phyloP scores from a whole-genome alignment of 768 basidiomycete species.

The Leucogyrophana mollusca region DNA sequence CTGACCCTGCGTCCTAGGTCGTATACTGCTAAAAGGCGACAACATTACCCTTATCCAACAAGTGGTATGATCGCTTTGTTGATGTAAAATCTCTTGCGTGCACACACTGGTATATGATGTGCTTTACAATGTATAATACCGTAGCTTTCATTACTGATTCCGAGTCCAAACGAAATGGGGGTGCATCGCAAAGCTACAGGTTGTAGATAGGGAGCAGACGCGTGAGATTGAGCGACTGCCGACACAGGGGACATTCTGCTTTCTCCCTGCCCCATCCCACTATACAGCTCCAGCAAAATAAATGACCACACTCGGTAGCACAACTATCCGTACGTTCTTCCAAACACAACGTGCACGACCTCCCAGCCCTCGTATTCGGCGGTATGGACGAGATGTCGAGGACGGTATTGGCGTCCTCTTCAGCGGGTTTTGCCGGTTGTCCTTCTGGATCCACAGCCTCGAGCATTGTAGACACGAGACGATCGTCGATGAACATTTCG shows the following conservation, averaged over 20 bases:
- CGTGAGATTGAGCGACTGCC: conserved; percentile 69
- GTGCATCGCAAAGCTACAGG: conserved; percentile 43
- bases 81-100: conserved; percentile 12
- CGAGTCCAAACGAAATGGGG: conserved; percentile 1
- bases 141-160: conserved; percentile 1
- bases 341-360: conserved; percentile 81
- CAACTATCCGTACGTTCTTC: conserved; percentile 82
- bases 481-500: conserved; percentile 56
- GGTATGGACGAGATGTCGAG: conserved; percentile 61
- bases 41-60: conserved; percentile 98
- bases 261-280: conserved; percentile 89
- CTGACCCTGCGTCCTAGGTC: conserved; percentile 50
- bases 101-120: conserved; percentile 8
- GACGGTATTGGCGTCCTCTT: conserved; percentile 69
- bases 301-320: conserved; percentile 85
- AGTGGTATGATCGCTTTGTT: conserved; percentile 27
- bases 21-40: conserved; percentile 95
- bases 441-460: conserved; percentile 50
- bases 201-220: conserved; percentile 83
- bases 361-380: conserved; percentile 46
- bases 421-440: conserved; percentile 54
- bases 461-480: conserved; percentile 57
- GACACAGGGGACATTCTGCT: conserved; percentile 86
- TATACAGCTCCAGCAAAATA: conserved; percentile 91
- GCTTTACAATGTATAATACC: conserved; percentile 21